A percentile compares a stretch with the other conserved stretches of the same genome.
Evolutionary conservation across 345 rosid genomes (phyloP).

Genomic region (Nasturtium officinale): DNA sequence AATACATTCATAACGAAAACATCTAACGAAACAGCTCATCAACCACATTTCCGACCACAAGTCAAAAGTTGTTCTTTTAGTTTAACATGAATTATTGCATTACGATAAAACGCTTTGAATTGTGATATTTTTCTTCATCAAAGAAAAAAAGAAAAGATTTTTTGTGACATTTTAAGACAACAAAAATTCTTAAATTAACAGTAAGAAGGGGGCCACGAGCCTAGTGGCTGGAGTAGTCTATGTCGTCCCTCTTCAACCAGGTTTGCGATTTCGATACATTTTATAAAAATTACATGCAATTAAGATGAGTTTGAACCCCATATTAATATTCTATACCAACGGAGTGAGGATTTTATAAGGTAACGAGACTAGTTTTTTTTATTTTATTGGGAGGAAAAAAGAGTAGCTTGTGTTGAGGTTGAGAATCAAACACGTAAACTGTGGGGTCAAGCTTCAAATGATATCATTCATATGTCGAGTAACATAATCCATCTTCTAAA

Average conservation of each 20-base stretch:
- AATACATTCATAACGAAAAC: background rate
- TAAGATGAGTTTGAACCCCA: background rate
- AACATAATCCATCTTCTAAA: too few relatives aligned
- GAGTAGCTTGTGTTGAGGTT: slow-evolving; percentile 3
- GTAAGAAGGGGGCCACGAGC: background rate
- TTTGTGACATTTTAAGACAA: background rate
- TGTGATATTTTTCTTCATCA: too few relatives aligned
- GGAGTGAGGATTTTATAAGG: background rate
- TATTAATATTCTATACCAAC: background rate
- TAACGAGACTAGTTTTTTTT: background rate
- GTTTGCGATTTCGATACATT: background rate
- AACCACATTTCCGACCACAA: background rate
- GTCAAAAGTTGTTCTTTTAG: background rate
- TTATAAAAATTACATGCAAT: too few relatives aligned
- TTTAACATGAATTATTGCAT: background rate
- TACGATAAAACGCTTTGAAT: background rate
- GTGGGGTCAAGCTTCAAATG: slow-evolving; percentile 11
- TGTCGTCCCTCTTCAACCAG: background rate
- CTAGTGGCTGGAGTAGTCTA: background rate
- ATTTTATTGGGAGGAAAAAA: background rate
- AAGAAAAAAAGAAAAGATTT: too few relatives aligned
- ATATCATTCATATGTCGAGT: slow-evolving; percentile 16
- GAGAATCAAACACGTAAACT: slow-evolving; percentile 35
- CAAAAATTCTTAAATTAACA: background rate
- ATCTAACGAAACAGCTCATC: background rate